Evolutionary conservation across 768 basidiomycete species (phyloP), one percentile per base, ranked within the genome.

Genomic region (Galerina sulciceps): DNA sequence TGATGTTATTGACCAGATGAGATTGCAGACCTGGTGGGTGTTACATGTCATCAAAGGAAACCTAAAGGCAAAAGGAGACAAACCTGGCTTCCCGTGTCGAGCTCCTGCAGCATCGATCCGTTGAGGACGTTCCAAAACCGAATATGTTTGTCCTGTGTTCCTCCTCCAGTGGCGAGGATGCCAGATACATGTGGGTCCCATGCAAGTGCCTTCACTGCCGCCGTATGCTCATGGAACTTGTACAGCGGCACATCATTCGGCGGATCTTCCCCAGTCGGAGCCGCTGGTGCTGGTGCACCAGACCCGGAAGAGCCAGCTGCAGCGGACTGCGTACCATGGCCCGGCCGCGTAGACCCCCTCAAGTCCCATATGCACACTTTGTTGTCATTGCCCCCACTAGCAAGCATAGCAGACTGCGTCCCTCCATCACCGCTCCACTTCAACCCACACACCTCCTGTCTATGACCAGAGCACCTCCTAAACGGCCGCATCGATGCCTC

Each of bases 71-170:
- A 48, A 40, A 34, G 18, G 41, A 23, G 0, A 74, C 86, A 55
- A 58, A 96, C 96, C 83, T 99, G 96, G 61, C 91, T 94, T 4
- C 97, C 97, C 0, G 97, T 99, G 73, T 99, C 96, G 47, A 95
- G 80, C 70, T 94, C 90, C 59, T 83, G 87, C 58, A 97, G 78
- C 85, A 96, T 84, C 20, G 82, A 85, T 31, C 96, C 97, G 53
- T 87, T 93, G 36, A 85, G 77, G 6, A 91, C 92, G 70, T 99
- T 99, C 96, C 97, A 99, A 70, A 97, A 98, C 58, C 96, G 81
- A 44, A 99, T 95, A 69, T 95, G 96, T 74, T 96, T 96, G 71
- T 99, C 97, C 65, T 97, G 95, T n/a, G 96, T 99, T 8, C 96
- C 97, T 10, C 96, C 96, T 5, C 97, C 97, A 6, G 92, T 94